Conservation (phyloP, 805 yeast genomes). For the Maudiozyma saulgeensis region DNA sequence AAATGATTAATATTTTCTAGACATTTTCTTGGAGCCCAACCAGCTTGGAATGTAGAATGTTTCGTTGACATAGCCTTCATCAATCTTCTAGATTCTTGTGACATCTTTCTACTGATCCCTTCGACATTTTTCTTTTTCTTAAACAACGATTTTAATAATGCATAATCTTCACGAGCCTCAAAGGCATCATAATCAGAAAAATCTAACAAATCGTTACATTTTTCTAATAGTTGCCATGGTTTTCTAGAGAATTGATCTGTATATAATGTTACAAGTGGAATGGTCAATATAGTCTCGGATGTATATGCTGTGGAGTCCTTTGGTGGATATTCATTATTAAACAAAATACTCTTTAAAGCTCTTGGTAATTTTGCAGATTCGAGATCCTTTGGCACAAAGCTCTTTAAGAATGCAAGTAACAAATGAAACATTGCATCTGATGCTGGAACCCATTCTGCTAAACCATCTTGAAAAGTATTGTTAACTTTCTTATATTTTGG, state of each 20-base stretch:
- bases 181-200: constrained; percentile 64
- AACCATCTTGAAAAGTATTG: constrained; percentile 53
- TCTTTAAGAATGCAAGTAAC: constrained; percentile 62
- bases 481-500: constrained; percentile 12
- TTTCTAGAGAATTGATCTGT: constrained; percentile 37
- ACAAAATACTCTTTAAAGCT: constrained; percentile 53
- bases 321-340: constrained; percentile 72
- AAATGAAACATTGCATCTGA: constrained; percentile 82
- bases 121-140: constrained; percentile 42
- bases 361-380: constrained; percentile 48
- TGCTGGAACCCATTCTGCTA: constrained; percentile 68
- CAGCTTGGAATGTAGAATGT: constrained; percentile 33
- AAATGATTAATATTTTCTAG: constrained; percentile 13
- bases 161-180: constrained; percentile 68
- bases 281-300: constrained; percentile 38
- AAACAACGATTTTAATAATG: constrained; percentile 63
- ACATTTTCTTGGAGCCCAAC: constrained; percentile 32
- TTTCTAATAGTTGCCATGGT: constrained; percentile 50
- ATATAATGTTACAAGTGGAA: constrained; percentile 53
- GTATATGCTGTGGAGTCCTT: constrained; percentile 31
- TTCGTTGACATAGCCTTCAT: constrained; percentile 33
- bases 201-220: constrained; percentile 48
- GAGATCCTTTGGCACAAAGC: constrained; percentile 62
- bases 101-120: constrained; percentile 52
- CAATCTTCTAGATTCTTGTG: constrained; percentile 62